phyloP scores from a whole-genome alignment of 163 green algal species.

The Scenedesmus sp. region DNA sequence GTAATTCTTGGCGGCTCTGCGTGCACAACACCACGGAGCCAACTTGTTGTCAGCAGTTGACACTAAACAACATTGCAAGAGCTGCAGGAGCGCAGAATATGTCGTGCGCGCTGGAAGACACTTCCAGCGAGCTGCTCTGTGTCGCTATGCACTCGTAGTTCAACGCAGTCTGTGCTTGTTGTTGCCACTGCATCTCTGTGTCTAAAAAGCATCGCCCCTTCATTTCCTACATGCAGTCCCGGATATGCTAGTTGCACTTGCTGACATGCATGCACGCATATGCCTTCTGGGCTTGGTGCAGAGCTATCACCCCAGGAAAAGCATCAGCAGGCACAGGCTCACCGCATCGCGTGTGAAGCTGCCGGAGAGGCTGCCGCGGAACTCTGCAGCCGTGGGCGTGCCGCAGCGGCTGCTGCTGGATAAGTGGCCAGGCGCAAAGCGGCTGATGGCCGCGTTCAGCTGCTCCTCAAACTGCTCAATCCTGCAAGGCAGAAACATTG shows the following conservation, averaged over 20 bases:
- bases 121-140: too few species aligned
- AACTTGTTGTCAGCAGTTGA: too few species aligned
- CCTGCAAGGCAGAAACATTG: not conserved
- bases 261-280: not conserved
- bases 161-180: too few species aligned
- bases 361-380: not conserved
- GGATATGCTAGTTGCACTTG: not conserved
- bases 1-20: not conserved
- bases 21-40: not conserved
- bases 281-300: too few species aligned
- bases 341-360: not conserved
- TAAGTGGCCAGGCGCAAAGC: slow-evolving; percentile 22
- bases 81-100: not conserved
- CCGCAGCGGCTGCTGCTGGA: not conserved
- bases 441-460: slow-evolving; percentile 47
- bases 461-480: slow-evolving; percentile 49
- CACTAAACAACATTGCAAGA: not conserved
- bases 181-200: too few species aligned
- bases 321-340: not conserved
- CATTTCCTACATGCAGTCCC: too few species aligned
- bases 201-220: too few species aligned
- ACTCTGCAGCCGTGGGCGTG: not conserved
- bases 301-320: not conserved
- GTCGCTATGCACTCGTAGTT: too few species aligned
- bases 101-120: too few species aligned